Evolutionary conservation across 371 early-diverging fungal genomes (phyloP).

Genomic region (Saksenaea oblongispora): DNA sequence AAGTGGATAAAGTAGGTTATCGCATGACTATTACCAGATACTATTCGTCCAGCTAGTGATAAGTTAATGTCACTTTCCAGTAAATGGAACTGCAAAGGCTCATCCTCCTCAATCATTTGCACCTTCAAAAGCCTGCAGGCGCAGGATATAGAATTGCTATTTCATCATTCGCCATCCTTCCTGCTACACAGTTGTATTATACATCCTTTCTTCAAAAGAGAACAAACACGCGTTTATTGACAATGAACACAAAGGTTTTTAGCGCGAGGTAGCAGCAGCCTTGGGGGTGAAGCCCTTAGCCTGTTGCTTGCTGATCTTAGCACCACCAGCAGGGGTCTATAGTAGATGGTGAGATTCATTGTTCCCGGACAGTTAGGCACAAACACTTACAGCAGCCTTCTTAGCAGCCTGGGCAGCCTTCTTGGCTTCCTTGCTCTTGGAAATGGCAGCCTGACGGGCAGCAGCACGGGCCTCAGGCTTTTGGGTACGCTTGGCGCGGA

Average conservation of each 20-base stretch:
- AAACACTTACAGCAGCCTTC: constrained; percentile 55
- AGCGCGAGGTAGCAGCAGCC: constrained; percentile 88
- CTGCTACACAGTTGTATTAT: neutral
- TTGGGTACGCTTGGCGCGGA: constrained; percentile 94
- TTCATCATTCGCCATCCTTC: neutral
- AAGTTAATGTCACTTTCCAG: too few relatives aligned
- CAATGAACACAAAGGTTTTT: constrained; percentile 34
- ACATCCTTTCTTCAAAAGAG: neutral
- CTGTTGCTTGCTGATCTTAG: constrained; percentile 87
- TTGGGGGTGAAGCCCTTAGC: constrained; percentile 85
- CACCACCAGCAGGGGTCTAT: constrained; percentile 31
- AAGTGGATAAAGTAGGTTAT: too few relatives aligned
- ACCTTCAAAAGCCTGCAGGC: too few relatives aligned
- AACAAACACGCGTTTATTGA: constrained; percentile 5
- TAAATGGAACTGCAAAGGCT: too few relatives aligned
- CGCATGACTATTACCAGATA: too few relatives aligned
- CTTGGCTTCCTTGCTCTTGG: constrained; percentile 88
- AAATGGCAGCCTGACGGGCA: constrained; percentile 85
- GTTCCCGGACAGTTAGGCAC: neutral
- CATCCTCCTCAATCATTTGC: too few relatives aligned
- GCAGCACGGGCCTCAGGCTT: constrained; percentile 94
- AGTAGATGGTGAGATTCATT: neutral
- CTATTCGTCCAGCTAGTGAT: too few relatives aligned
- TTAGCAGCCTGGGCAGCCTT: constrained; percentile 80
- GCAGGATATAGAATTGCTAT: too few relatives aligned